Evolutionary conservation across 495 filamentous ascomycete genomes (phyloP), one percentile per base, ranked within the genome.

Genomic region (Saxophila tyrrhenica): DNA sequence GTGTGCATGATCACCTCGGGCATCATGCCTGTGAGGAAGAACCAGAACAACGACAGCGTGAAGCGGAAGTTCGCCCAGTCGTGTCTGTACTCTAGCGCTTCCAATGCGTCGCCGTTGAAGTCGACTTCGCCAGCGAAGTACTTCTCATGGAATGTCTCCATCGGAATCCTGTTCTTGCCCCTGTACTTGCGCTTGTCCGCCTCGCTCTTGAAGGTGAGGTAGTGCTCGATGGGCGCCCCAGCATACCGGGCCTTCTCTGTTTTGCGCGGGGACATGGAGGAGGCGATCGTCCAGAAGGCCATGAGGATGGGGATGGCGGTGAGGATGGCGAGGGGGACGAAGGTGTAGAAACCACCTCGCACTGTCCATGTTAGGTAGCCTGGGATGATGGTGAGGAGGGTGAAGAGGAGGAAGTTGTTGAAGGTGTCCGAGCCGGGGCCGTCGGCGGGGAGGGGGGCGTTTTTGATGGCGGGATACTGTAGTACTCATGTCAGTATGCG

Each of bases 71-170:
- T 88, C 51, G 84, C 84, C 88, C 87, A 94, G 65, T 94, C 87
- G 64, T 92, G 88, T 59, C 87, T 75, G 69, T 85, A 86, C 72
- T 94, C 88, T 64, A 92, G 57, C 41, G 85, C 72, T 59, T 91
- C 87, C 58, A 94, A 75, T 54, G 72, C 75, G 64, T 94, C 87
- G 50, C 85, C 86, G 63, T 89, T 92, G 74, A 92, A 88, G 60
- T 87, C 84, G 54, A 90, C 87, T 47, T 86, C 78, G 50, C 85
- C 84, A 62, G 86, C 82, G 65, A 92, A 89, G 74, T 90, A 92
- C 84, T 83, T 89, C 68, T 92, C 86, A 57, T 87, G 78, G 73
- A 94, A 94, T 43, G 85, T 89, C 71, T 87, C 78, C 76, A 92
- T 81, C 48, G 87, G 84, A 56, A 94, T 89, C 71, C 85, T 88